Evolutionary conservation across 768 basidiomycete species (phyloP).

Genomic region (Leccinum disarticulatum): DNA sequence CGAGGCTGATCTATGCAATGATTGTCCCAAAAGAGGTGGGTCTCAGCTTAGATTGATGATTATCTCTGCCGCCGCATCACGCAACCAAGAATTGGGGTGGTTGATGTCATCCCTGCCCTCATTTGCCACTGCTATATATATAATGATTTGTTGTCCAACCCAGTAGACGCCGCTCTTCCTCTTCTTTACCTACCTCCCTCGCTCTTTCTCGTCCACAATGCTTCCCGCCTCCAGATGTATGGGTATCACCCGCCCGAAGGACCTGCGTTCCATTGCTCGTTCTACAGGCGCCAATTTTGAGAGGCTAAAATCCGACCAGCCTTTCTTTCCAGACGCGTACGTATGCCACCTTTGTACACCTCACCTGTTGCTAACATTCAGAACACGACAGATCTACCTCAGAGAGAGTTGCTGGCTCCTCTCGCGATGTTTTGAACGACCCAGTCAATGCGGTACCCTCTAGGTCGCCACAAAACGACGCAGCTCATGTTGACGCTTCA

Average conservation of each 20-base stretch:
- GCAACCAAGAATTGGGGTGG: constrained; percentile 3
- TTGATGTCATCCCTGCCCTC: constrained; percentile 24
- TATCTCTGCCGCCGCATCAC: neutral
- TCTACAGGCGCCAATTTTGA: constrained; percentile 36
- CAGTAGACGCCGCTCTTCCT: constrained; percentile 3
- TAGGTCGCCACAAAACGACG: neutral
- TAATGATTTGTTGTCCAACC: neutral
- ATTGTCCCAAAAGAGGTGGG: neutral
- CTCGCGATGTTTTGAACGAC: neutral
- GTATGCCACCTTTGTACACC: constrained; percentile 22
- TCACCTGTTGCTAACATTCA: constrained; percentile 36
- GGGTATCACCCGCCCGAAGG: constrained; percentile 39
- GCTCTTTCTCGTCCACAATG: constrained; percentile 14
- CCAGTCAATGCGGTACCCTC: neutral
- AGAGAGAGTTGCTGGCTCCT: constrained; percentile 22
- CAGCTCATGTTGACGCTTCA: neutral
- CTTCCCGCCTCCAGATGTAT: constrained; percentile 32
- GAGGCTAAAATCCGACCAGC: constrained; percentile 27
- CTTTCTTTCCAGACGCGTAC: constrained; percentile 37
- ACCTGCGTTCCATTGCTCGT: constrained; percentile 38
- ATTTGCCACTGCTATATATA: neutral
- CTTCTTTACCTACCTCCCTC: neutral
- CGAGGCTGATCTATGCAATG: neutral
- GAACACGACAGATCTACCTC: constrained; percentile 31
- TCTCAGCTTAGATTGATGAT: constrained; percentile 1